These are phyloP conservation scores for Starmerella asiatica DNA, from an alignment of 805 yeast genomes.

Conservation along the genomic window DNA sequence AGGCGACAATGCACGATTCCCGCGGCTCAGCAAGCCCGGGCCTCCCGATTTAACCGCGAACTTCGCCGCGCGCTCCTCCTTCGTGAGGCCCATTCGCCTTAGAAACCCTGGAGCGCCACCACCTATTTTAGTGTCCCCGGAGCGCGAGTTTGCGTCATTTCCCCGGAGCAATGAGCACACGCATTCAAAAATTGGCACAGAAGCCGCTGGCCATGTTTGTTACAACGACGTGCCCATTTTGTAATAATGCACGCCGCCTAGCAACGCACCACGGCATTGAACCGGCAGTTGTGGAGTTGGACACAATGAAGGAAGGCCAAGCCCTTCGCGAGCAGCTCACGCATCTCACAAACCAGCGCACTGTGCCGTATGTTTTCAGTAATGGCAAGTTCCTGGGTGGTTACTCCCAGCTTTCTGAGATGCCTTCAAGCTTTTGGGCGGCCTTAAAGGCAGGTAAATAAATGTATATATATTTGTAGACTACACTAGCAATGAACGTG, in stretches of 20 bases:
- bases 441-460: no score
- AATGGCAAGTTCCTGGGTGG: slow-evolving; percentile 45
- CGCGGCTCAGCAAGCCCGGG: slow-evolving; percentile 11
- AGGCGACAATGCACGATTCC: slow-evolving; percentile 4
- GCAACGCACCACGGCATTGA: slow-evolving; percentile 14
- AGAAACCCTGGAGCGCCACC: no score
- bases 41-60: slow-evolving; percentile 1
- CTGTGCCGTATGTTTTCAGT: slow-evolving; percentile 59
- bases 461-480: no score
- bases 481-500: no score
- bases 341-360: slow-evolving; percentile 42
- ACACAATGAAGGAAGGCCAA: slow-evolving; percentile 40
- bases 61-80: slow-evolving; percentile 12
- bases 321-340: slow-evolving; percentile 45
- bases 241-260: slow-evolving; percentile 18
- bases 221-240: slow-evolving; percentile 22
- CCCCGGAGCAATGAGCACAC: slow-evolving; percentile 3
- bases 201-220: slow-evolving; percentile 20
- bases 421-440: slow-evolving; percentile 19
- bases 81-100: no score
- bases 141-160: not conserved
- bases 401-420: slow-evolving; percentile 18
- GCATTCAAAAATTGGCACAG: slow-evolving; percentile 2
- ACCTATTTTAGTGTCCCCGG: not conserved
- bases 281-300: slow-evolving; percentile 38